Evolutionary conservation across 2,329 filamentous ascomycete genomes (phyloP).

Genomic region (Ceratocystis harringtonii): DNA sequence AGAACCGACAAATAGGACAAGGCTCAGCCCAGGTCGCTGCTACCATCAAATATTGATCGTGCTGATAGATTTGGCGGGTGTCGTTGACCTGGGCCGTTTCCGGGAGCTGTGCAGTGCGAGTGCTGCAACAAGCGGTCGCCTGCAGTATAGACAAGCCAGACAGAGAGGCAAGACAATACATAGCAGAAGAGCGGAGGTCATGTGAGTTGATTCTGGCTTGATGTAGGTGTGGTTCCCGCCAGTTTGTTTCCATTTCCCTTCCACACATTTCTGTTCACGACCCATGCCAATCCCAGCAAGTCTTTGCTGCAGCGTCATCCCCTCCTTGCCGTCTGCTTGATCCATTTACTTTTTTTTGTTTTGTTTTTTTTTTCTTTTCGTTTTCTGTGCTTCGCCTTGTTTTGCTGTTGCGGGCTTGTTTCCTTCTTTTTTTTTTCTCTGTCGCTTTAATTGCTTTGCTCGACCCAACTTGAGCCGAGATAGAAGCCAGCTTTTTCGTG

Average conservation of each 20-base stretch:
- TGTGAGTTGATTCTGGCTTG: neutral
- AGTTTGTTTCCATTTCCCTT: neutral
- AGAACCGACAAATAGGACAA: neutral
- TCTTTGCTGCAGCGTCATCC: slow-evolving; percentile 5
- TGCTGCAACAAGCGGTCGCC: no score
- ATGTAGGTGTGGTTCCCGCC: neutral
- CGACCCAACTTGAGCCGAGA: neutral
- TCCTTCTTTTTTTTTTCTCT: neutral
- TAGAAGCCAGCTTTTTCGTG: no score
- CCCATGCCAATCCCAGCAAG: slow-evolving; percentile 3
- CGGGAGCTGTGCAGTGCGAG: no score
- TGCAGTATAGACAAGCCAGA: no score
- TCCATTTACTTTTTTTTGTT: neutral
- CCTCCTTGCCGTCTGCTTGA: slow-evolving; percentile 13
- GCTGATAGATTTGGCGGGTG: no score
- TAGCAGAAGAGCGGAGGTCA: neutral
- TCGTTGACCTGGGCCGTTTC: no score
- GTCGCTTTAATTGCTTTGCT: neutral
- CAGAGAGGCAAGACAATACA: no score
- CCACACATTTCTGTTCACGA: neutral
- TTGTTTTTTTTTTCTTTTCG: neutral
- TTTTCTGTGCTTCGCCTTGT: neutral
- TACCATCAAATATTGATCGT: no score
- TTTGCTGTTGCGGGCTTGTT: neutral
- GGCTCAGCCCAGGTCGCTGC: neutral